Evolutionary conservation across 768 basidiomycete genomes (phyloP).

Genomic region (Thelephora aurantiotincta): DNA sequence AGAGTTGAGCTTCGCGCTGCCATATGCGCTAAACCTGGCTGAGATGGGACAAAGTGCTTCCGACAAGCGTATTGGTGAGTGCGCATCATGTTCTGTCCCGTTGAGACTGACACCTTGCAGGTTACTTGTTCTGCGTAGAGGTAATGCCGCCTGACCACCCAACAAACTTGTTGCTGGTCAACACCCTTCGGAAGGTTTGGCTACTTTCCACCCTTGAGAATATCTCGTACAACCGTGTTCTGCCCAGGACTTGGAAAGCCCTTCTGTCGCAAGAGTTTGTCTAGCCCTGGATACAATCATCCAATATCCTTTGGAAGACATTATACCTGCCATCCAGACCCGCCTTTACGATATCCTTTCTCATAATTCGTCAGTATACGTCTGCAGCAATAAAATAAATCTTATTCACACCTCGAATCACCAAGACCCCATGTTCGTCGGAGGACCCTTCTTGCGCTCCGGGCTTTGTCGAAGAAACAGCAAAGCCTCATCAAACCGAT

Average conservation of each 20-base stretch:
- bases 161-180: conserved; percentile 71
- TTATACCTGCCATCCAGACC: conserved; percentile 62
- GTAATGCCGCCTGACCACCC: conserved; percentile 59
- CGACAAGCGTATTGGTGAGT: conserved; percentile 55
- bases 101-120: conserved; percentile 20
- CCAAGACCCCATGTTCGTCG: conserved; percentile 43
- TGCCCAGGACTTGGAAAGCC: conserved; percentile 59
- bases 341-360: conserved; percentile 52
- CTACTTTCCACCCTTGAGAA: neutral
- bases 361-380: conserved; percentile 61
- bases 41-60: conserved; percentile 47
- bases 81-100: neutral
- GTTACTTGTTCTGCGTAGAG: conserved; percentile 67
- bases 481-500: conserved; percentile 30
- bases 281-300: conserved; percentile 63
- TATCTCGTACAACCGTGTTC: neutral
- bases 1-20: conserved; percentile 57
- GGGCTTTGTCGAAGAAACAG: conserved; percentile 33
- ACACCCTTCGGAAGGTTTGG: conserved; percentile 70
- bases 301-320: conserved; percentile 43
- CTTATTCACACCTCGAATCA: neutral
- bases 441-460: conserved; percentile 46
- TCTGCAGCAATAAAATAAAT: neutral
- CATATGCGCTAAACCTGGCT: conserved; percentile 64
- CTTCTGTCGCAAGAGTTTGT: conserved; percentile 39